These are phyloP conservation scores for Tylopilus rubrobrunneus DNA, from an alignment of 768 basidiomycete species.

Conservation along the genomic window DNA sequence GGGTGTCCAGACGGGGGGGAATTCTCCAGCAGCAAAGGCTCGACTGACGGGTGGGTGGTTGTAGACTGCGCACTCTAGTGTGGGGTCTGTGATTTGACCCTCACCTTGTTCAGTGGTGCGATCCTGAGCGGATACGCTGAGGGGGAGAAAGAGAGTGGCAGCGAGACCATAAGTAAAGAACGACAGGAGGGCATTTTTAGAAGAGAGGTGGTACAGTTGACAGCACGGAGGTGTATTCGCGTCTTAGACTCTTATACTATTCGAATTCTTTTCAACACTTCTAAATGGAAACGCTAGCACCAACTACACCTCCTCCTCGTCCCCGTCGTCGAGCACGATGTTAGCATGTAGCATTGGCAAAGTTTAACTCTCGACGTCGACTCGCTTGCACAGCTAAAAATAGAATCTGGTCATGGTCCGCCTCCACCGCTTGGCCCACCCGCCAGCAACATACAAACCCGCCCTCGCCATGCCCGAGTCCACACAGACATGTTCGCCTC, in stretches of 20 bases:
- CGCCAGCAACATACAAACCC: background rate
- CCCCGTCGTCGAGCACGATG: background rate
- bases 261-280: background rate
- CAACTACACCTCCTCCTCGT: background rate
- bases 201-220: background rate
- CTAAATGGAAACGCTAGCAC: no score
- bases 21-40: background rate
- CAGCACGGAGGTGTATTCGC: no score
- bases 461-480: background rate
- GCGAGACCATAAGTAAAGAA: background rate
- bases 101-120: background rate
- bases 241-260: no score
- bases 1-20: background rate
- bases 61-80: background rate
- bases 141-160: background rate
- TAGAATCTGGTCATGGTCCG: no score
- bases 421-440: background rate
- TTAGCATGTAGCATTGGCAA: no score
- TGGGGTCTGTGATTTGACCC: background rate
- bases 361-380: background rate
- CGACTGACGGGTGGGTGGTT: background rate
- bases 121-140: background rate
- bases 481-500: background rate
- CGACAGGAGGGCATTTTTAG: background rate
- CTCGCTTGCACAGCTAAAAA: no score